These are phyloP conservation scores for Candida freyschussii DNA, from an alignment of 1,139 yeast species.

Conservation along the genomic window DNA sequence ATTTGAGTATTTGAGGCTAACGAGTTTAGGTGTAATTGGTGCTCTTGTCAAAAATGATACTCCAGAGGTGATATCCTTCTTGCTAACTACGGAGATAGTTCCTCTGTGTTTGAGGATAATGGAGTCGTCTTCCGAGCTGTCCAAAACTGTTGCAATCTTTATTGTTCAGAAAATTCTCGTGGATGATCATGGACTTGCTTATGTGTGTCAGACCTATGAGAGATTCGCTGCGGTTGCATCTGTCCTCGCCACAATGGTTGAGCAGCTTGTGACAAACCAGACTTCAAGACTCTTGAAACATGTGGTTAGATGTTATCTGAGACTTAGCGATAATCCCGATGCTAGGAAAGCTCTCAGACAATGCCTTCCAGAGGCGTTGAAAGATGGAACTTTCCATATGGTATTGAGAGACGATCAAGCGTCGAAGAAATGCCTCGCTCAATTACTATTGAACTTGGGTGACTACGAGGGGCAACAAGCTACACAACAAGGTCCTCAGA, in stretches of 20 bases:
- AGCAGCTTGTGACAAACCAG: slow-evolving; percentile 63
- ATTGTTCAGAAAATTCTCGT: slow-evolving; percentile 87
- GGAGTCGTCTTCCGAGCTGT: slow-evolving; percentile 92
- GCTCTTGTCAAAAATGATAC: slow-evolving; percentile 95
- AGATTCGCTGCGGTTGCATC: slow-evolving; percentile 91
- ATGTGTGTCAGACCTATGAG: slow-evolving; percentile 93
- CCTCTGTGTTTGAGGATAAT: slow-evolving; percentile 91
- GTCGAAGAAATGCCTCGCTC: slow-evolving; percentile 83
- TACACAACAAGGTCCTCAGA: slow-evolving; percentile 12
- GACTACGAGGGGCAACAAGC: slow-evolving; percentile 24
- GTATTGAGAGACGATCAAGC: slow-evolving; percentile 83
- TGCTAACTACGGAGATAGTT: slow-evolving; percentile 89
- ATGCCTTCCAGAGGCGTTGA: slow-evolving; percentile 79
- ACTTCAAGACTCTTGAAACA: slow-evolving; percentile 87
- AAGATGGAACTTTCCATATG: slow-evolving; percentile 83
- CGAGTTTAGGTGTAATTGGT: slow-evolving; percentile 94
- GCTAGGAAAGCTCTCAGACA: slow-evolving; percentile 86
- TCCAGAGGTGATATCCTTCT: slow-evolving; percentile 87
- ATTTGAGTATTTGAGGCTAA: slow-evolving; percentile 86
- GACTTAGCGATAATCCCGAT: slow-evolving; percentile 84
- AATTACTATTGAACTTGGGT: slow-evolving; percentile 64
- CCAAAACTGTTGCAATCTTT: slow-evolving; percentile 94
- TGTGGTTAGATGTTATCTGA: slow-evolving; percentile 87
- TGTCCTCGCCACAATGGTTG: slow-evolving; percentile 85
- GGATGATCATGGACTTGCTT: slow-evolving; percentile 86